These are phyloP conservation scores for Hypsizygus ulmarius DNA, from an alignment of 1,284 basidiomycete species.

Conservation along the genomic window DNA sequence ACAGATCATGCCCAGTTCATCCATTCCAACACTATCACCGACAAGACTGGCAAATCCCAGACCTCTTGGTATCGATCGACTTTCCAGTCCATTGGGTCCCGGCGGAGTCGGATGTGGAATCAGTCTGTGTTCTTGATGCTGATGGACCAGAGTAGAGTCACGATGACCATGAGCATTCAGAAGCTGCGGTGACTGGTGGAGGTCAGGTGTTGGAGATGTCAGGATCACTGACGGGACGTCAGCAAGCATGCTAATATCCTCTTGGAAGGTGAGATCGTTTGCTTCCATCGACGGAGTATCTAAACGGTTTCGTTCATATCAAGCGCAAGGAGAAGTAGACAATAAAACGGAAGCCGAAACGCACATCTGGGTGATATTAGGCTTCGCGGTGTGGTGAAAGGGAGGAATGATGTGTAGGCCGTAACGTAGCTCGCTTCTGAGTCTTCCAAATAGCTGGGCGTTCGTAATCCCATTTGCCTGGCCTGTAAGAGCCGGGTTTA, in stretches of 20 bases:
- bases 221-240: slow-evolving; percentile 21
- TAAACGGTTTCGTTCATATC: not conserved
- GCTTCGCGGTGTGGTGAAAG: slow-evolving; percentile 1
- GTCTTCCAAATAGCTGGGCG: not conserved
- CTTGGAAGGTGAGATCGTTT: not conserved
- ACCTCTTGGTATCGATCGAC: not conserved
- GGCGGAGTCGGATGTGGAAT: slow-evolving; percentile 2
- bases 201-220: slow-evolving; percentile 30
- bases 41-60: not conserved
- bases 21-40: not conserved
- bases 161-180: not conserved
- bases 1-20: slow-evolving; percentile 6
- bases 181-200: slow-evolving; percentile 4
- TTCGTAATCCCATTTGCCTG: too few species aligned
- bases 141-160: not conserved
- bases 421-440: not conserved
- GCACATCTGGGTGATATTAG: slow-evolving; percentile 1
- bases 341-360: not conserved
- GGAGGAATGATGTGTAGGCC: not conserved
- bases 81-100: slow-evolving; percentile 5
- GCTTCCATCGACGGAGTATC: not conserved
- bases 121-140: not conserved
- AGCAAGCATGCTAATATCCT: not conserved
- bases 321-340: too few species aligned
- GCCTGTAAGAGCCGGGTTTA: not conserved